phyloP scores from a whole-genome alignment of 75 land plant species.

The Pseudotsuga menziesii region DNA sequence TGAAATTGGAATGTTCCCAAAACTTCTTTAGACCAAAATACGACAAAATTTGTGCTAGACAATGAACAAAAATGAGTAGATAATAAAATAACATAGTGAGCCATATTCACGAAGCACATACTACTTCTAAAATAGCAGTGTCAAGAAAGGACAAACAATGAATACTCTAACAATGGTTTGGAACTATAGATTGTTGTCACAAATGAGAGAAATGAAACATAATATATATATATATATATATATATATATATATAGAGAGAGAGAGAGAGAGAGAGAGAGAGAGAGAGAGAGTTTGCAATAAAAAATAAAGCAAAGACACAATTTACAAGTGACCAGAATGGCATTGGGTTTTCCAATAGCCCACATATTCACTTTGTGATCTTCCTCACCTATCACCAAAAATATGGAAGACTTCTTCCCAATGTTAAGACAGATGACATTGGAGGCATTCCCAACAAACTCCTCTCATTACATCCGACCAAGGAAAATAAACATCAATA shows the following conservation, averaged over 20 bases:
- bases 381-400: conserved; percentile 79
- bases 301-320: background rate
- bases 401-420: conserved; percentile 71
- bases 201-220: background rate
- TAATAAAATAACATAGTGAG: background rate
- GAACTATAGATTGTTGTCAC: background rate
- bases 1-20: no score
- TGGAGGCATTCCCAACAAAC: conserved; percentile 67
- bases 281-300: no score
- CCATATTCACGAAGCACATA: background rate
- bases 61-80: background rate
- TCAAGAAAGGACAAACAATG: background rate
- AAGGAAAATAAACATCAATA: background rate
- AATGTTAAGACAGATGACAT: conserved; percentile 73
- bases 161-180: background rate
- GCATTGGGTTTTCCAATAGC: conserved; percentile 79
- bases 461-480: conserved; percentile 40
- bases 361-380: conserved; percentile 84
- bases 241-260: no score
- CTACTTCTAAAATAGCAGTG: background rate
- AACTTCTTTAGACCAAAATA: background rate
- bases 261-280: no score
- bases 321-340: conserved; percentile 47
- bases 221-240: background rate
- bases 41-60: background rate